Conservation (phyloP, 768 basidiomycete species). For the Coprinopsis marcescibilis region DNA sequence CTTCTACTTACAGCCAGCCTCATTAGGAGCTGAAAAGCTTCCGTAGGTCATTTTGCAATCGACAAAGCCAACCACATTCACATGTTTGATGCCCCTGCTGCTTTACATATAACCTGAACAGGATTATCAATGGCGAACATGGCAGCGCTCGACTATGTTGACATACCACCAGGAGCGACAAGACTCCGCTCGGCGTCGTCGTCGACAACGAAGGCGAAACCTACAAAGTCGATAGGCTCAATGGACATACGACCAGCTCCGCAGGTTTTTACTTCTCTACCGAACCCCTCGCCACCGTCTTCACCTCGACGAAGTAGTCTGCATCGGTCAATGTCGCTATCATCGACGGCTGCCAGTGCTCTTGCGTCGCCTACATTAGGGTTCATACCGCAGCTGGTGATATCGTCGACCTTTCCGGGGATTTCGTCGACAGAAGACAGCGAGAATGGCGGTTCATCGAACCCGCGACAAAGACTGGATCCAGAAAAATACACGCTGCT, state of each 20-base stretch:
- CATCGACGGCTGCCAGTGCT: slow-evolving; percentile 13
- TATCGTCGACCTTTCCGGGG: slow-evolving; percentile 26
- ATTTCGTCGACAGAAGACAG: slow-evolving; percentile 4
- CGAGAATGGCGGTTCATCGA: slow-evolving; percentile 9
- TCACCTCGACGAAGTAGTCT: slow-evolving; percentile 13
- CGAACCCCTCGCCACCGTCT: slow-evolving; percentile 29
- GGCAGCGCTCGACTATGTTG: slow-evolving; percentile 47
- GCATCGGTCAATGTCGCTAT: slow-evolving; percentile 19
- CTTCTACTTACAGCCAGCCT: no score
- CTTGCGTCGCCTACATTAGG: slow-evolving; percentile 27
- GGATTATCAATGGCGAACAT: no score
- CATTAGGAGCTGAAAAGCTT: no score
- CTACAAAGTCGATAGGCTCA: slow-evolving; percentile 12
- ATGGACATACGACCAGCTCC: slow-evolving; percentile 32
- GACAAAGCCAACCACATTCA: no score
- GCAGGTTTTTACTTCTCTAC: slow-evolving; percentile 37
- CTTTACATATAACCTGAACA: no score
- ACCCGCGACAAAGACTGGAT: slow-evolving; percentile 20
- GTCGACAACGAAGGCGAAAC: background rate
- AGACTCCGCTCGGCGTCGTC: slow-evolving; percentile 23
- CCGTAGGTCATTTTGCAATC: no score
- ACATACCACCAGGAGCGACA: slow-evolving; percentile 36
- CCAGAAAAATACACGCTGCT: slow-evolving; percentile 33
- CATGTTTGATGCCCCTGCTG: no score
- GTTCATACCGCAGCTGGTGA: slow-evolving; percentile 31